Conservation (phyloP, 208 protist species). For the Herpetomonas muscarum region DNA sequence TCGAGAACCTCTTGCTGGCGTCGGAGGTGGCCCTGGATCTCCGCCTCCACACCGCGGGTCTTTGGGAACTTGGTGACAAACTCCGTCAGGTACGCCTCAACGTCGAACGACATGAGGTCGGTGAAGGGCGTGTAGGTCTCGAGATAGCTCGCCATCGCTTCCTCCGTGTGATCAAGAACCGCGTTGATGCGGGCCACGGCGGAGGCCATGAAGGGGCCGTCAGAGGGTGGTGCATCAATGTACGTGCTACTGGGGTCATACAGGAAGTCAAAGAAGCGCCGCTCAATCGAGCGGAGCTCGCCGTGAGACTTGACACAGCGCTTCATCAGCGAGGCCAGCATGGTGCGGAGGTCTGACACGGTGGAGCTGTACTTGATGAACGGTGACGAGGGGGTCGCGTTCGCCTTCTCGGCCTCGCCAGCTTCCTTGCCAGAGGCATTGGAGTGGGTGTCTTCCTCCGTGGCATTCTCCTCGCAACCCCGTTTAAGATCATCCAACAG, state of each 20-base stretch:
- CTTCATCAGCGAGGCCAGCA: conserved; percentile 64
- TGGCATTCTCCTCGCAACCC: no score
- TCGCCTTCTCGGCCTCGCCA: not conserved
- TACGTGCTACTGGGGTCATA: conserved; percentile 81
- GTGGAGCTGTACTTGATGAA: conserved; percentile 54
- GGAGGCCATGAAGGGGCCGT: conserved; percentile 48
- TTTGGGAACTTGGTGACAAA: conserved; percentile 69
- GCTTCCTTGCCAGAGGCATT: not conserved
- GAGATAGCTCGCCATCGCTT: conserved; percentile 69
- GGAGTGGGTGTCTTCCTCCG: not conserved
- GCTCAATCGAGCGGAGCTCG: conserved; percentile 89
- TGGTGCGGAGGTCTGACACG: conserved; percentile 50
- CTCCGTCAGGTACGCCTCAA: conserved; percentile 57
- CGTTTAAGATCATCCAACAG: conserved; percentile 28
- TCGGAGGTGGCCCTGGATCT: conserved; percentile 67
- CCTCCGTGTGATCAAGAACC: conserved; percentile 44
- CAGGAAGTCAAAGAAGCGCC: conserved; percentile 86
- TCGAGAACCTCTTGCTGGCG: conserved; percentile 54
- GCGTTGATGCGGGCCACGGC: conserved; percentile 50
- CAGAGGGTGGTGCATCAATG: conserved; percentile 40
- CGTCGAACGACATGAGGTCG: conserved; percentile 75
- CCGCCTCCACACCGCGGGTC: conserved; percentile 66
- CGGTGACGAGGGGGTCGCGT: not conserved
- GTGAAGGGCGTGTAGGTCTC: conserved; percentile 59
- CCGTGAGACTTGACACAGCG: conserved; percentile 66